Evolutionary conservation across 345 rosid species (phyloP), one percentile per base, ranked within the genome.

Genomic region (Aquilaria sinensis): DNA sequence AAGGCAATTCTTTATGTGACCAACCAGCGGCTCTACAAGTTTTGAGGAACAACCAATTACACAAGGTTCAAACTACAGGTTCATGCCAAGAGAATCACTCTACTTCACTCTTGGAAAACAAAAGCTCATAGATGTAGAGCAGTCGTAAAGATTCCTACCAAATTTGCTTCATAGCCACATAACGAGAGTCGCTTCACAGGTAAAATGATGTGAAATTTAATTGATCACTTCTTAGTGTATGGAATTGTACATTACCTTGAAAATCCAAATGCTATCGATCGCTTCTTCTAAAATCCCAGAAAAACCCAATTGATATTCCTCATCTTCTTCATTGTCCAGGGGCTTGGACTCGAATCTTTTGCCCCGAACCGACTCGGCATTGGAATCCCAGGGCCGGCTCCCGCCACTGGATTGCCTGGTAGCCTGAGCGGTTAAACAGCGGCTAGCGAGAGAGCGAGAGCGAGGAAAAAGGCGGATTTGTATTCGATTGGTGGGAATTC

Each of bases 251-350:
- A 51, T 49, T 66, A 84, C 89, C 86, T 75, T 66, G 50, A 84
- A 54, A 63, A 73, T 71, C 84, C 79, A 81, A 56, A 79, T 12
- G 57, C 70, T 70, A 48, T 75, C 85, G 10, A 84, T 6, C 12
- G 32, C 73, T 66, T 78, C 72, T n/a, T 76, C 77, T 37, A 69
- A 75, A 56, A 70, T 66, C 50, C 59, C 70, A 45, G 70, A 23
- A 10, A 51, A 54, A 33, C 6, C 74, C 10, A 12, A 51, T 12
- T 65, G 71, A 2, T 63, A 72, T 2, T 52, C 72, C 33, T 43
- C 70, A 0, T 72, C 64, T 2, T 66, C 66, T 3, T 58, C 64
- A 2, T 64, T 30, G 29, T 58, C 51, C 9, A 50, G 57, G 50
- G 47, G 15, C 12, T 41, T 72, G 59, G 67, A 67, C 46, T 53